phyloP scores from a whole-genome alignment of 2,329 filamentous ascomycete species.

The Fusarium sacchari region DNA sequence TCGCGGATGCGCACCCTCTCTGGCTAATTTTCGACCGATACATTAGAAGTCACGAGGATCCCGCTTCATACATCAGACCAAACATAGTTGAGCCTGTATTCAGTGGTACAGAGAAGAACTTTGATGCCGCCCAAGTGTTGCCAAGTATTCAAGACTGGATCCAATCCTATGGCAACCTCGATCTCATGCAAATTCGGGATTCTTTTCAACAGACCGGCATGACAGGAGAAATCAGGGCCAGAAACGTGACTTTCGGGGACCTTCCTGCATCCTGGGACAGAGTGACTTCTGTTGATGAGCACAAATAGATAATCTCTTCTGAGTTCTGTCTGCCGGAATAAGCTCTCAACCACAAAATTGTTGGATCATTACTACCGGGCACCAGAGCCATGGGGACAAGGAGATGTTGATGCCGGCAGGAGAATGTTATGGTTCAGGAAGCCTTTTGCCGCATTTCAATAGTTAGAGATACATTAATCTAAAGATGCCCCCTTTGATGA shows the following conservation, averaged over 20 bases:
- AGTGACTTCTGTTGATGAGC: background rate
- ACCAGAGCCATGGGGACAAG: no score
- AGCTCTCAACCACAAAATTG: no score
- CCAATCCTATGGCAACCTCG: background rate
- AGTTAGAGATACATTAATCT: no score
- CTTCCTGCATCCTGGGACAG: background rate
- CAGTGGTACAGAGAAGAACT: background rate
- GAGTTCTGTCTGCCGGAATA: no score
- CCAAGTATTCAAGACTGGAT: background rate
- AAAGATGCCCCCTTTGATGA: no score
- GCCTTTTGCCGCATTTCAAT: no score
- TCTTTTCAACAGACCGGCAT: background rate
- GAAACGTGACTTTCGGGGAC: background rate
- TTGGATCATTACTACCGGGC: no score
- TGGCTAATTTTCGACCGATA: background rate
- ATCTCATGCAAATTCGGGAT: background rate
- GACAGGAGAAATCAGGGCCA: background rate
- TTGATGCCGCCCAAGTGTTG: background rate
- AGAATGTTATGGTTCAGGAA: no score
- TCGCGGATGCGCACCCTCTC: background rate
- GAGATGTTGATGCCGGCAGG: no score
- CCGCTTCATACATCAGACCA: no score
- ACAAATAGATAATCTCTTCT: background rate
- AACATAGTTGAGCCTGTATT: fast-evolving
- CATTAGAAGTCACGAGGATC: background rate